Percentiles rank a stretch among this genome's conserved stretches.
These are phyloP conservation scores for Vachellia collinsii DNA, from an alignment of 306 rosid genomes.

Conservation along the genomic window DNA sequence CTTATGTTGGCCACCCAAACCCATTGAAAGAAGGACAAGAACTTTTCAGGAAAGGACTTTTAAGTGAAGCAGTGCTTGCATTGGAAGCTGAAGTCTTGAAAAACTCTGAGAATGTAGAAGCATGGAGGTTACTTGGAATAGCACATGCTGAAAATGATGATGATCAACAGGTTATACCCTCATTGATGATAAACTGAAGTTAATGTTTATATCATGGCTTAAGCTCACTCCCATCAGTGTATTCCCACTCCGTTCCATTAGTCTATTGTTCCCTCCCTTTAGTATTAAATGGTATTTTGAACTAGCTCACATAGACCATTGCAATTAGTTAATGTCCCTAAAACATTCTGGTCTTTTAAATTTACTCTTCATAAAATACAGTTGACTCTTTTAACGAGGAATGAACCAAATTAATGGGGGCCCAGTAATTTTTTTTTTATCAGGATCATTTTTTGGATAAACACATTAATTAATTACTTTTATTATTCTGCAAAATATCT, in stretches of 20 bases:
- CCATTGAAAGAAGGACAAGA: conserved; percentile 99
- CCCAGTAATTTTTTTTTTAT: not conserved
- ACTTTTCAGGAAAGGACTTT: conserved; percentile 90
- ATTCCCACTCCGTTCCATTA: conserved; percentile 22
- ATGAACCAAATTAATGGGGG: not conserved
- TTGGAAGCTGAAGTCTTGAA: conserved; percentile 98
- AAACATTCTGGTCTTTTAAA: not conserved
- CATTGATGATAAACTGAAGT: conserved; percentile 35
- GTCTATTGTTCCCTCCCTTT: not conserved
- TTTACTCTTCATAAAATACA: not conserved
- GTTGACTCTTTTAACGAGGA: not conserved
- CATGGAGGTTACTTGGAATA: conserved; percentile 98
- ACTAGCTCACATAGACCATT: not conserved
- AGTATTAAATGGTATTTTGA: not conserved
- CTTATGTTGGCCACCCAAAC: conserved; percentile 92
- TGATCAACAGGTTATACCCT: conserved; percentile 83
- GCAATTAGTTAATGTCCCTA: not conserved
- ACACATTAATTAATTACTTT: not conserved
- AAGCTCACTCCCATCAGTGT: not conserved
- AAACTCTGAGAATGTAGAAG: conserved; percentile 94
- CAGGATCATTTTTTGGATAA: not conserved
- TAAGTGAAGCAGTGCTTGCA: conserved; percentile 99
- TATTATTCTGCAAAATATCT: not conserved
- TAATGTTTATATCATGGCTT: not conserved
- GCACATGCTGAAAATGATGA: conserved; percentile 99